Evolutionary conservation across 1,284 basidiomycete genomes (phyloP), one percentile per base, ranked within the genome.

Genomic region (Irpex lacteus): DNA sequence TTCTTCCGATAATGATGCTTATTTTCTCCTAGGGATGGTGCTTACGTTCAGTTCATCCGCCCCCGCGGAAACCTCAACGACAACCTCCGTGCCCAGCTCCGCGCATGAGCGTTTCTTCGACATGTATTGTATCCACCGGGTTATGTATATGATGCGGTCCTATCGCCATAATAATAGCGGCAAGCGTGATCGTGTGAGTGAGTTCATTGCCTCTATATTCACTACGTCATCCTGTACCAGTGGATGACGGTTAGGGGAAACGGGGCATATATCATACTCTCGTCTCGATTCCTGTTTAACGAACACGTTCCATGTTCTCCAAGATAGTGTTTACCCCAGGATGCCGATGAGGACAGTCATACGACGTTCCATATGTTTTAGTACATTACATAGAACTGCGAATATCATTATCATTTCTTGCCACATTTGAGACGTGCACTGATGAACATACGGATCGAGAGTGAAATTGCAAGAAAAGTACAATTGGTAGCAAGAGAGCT

Each of bases 21-120:
- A 53, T 21, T 53, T 53, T 11, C 50, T 53, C 18, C 40, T 4
- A 92, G 90, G 83, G 91, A 92, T 78, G 90, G 92, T 64, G 90
- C 91, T 26, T 93, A 94, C 73, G 88, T 94, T 38, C 90, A 96
- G 81, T 96, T 92, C 83, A 93, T 97, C 79, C 88, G 91, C 73
- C 91, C 92, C 66, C 91, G 90, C 82, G 95, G 95, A 68, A 85
- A 86, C 66, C 85, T 97, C 66, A 89, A 94, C 81, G 74, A 84
- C 75, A 97, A 97, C 85, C 84, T 98, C 68, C 87, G 90, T 70
- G 89, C 87, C 70, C 92, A 94, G 78, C 85, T 92, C 71, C 87
- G 86, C 75, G 94, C 91, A 26, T 73, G 71, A 75, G 67, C 68
- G 60, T n/a, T 65, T 64, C 53, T 60, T 52, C 65, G 54, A 56